These are phyloP conservation scores for Colletotrichum spaethianum DNA, from an alignment of 2,329 filamentous ascomycete species.

Conservation along the genomic window DNA sequence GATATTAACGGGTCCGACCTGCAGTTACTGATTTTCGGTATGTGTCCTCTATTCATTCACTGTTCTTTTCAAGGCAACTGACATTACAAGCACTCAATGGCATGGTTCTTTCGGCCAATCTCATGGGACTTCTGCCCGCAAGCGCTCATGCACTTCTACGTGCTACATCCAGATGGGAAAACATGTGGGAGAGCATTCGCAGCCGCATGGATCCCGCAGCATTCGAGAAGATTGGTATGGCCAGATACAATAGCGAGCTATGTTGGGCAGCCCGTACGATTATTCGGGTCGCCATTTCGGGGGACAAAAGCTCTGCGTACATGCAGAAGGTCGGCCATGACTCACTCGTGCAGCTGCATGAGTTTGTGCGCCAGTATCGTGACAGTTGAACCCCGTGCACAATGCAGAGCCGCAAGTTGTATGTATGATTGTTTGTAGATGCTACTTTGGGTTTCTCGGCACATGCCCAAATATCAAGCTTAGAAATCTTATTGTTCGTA, in stretches of 20 bases:
- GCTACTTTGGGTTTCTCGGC: no score
- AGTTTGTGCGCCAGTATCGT: conserved; percentile 33
- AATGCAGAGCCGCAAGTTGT: background rate
- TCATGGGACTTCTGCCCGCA: conserved; percentile 37
- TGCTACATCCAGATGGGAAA: conserved; percentile 43
- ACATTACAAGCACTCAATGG: conserved; percentile 27
- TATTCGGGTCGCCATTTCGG: conserved; percentile 28
- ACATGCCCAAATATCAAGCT: no score
- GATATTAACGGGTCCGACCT: conserved; percentile 35
- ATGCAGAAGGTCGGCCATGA: conserved; percentile 38
- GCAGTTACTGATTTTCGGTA: conserved; percentile 36
- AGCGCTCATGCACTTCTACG: conserved; percentile 35
- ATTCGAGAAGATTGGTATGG: conserved; percentile 22
- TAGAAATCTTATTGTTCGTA: no score
- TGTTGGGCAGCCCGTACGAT: conserved; percentile 34
- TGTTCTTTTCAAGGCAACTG: background rate
- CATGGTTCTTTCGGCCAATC: conserved; percentile 37
- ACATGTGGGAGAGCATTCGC: conserved; percentile 40
- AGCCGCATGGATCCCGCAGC: background rate
- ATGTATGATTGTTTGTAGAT: no score
- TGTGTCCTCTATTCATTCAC: background rate
- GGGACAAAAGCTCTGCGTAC: conserved; percentile 34
- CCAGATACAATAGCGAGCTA: conserved; percentile 38
- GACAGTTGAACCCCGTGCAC: background rate
- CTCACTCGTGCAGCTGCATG: conserved; percentile 30